A percentile compares a stretch with the other conserved stretches of the same genome.
These are phyloP conservation scores for Protea cynaroides DNA, from an alignment of 164 flowering plant genomes.

Conservation along the genomic window DNA sequence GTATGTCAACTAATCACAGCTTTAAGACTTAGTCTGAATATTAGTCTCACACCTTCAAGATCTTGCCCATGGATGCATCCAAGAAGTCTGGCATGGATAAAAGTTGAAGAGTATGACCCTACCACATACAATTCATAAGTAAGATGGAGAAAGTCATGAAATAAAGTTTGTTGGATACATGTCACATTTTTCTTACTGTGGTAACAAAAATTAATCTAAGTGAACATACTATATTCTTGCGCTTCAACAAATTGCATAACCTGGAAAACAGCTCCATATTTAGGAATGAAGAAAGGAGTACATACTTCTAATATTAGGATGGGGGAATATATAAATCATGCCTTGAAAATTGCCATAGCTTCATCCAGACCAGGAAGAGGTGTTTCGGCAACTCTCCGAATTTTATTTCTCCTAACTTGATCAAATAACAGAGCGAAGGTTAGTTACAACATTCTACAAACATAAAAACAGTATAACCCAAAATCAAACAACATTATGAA, in stretches of 20 bases:
- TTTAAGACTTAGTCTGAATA: neutral
- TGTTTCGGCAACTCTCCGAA: constrained; percentile 88
- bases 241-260: constrained; percentile 94
- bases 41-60: constrained; percentile 56
- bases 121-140: constrained; percentile 6
- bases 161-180: neutral
- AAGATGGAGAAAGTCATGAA: neutral
- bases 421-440: constrained; percentile 4
- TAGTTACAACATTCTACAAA: neutral
- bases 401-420: constrained; percentile 80
- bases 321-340: no score
- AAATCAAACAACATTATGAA: neutral
- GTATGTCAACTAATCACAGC: no score
- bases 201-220: constrained; percentile 88
- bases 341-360: constrained; percentile 94
- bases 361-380: constrained; percentile 99
- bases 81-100: constrained; percentile 88
- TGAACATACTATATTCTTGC: constrained; percentile 66
- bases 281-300: neutral
- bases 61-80: constrained; percentile 92
- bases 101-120: constrained; percentile 95
- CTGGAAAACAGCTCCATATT: constrained; percentile 28
- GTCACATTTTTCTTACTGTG: constrained; percentile 46
- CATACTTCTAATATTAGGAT: no score
- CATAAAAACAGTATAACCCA: no score